Conservation (phyloP, 1,284 basidiomycete species). For the Austroboletus sp. region DNA sequence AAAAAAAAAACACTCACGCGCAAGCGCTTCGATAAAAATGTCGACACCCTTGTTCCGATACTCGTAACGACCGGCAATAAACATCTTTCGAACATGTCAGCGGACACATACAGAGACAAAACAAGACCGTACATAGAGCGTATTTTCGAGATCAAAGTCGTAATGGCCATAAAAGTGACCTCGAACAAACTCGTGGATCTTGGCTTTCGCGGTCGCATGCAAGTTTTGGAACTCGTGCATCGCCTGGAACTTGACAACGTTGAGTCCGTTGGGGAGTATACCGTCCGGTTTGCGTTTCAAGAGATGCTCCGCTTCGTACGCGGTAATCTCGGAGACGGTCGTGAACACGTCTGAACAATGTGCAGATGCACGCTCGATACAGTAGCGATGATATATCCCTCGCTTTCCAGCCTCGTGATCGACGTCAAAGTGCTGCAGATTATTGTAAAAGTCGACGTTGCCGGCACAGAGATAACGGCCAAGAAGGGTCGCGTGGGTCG, state of each 20-base stretch:
- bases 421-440: conserved; percentile 97
- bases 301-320: conserved; percentile 92
- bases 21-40: conserved; percentile 97
- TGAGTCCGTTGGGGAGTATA: conserved; percentile 95
- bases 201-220: conserved; percentile 86
- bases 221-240: conserved; percentile 98
- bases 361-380: conserved; percentile 89
- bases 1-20: conserved; percentile 47
- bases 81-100: conserved; percentile 52
- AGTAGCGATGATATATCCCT: conserved; percentile 89
- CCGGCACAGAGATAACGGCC: conserved; percentile 97
- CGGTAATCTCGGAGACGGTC: conserved; percentile 95
- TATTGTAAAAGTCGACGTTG: conserved; percentile 98
- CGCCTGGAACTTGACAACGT: conserved; percentile 92
- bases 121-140: conserved; percentile 67
- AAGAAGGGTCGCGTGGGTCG: conserved; percentile 96
- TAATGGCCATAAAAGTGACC: conserved; percentile 98
- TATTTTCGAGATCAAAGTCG: conserved; percentile 93
- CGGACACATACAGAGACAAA: not conserved
- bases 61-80: conserved; percentile 98
- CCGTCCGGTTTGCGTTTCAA: conserved; percentile 97
- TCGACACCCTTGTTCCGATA: conserved; percentile 99
- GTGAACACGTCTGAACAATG: conserved; percentile 98
- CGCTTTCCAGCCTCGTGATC: conserved; percentile 98
- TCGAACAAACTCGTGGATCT: conserved; percentile 95